phyloP scores from a whole-genome alignment of 2,329 filamentous ascomycete species.

The Beauveria bassiana region DNA sequence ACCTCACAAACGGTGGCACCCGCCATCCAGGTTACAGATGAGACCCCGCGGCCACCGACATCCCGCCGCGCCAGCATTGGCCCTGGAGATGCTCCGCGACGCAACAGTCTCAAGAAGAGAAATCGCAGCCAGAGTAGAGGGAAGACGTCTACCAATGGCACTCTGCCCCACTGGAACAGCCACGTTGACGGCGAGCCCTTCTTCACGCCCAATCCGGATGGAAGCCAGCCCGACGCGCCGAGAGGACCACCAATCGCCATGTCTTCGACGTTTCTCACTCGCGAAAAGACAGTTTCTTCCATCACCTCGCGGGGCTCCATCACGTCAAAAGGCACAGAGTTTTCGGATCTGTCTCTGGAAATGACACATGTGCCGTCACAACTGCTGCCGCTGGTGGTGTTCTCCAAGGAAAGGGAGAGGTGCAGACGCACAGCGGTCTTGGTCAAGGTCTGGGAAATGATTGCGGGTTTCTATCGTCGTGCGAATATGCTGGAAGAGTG shows the following conservation, averaged over 20 bases:
- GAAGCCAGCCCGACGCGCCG: conserved; percentile 36
- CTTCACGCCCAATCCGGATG: conserved; percentile 40
- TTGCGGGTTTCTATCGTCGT: conserved; percentile 79
- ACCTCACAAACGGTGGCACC: conserved; percentile 49
- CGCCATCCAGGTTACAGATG: conserved; percentile 69
- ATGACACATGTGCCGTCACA: conserved; percentile 37
- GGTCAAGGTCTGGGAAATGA: conserved; percentile 80
- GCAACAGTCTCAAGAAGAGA: conserved; percentile 46
- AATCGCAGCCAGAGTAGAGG: conserved; percentile 42
- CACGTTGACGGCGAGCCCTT: conserved; percentile 43
- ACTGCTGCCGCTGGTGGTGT: conserved; percentile 44
- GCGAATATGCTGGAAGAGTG: conserved; percentile 75
- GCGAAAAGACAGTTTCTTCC: conserved; percentile 35
- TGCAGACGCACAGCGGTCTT: conserved; percentile 48
- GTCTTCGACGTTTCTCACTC: conserved; percentile 31
- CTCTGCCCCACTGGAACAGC: conserved; percentile 30
- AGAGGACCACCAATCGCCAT: conserved; percentile 31
- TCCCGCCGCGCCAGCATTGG: conserved; percentile 24
- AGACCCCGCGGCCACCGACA: conserved; percentile 40
- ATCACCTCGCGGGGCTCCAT: conserved; percentile 39
- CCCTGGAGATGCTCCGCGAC: conserved; percentile 28
- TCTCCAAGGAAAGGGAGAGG: conserved; percentile 45
- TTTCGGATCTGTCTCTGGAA: conserved; percentile 32
- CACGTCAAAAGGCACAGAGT: conserved; percentile 31
- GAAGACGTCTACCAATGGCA: conserved; percentile 36